Conservation (phyloP, 345 rosid genomes). For the Citropsis articulata region DNA sequence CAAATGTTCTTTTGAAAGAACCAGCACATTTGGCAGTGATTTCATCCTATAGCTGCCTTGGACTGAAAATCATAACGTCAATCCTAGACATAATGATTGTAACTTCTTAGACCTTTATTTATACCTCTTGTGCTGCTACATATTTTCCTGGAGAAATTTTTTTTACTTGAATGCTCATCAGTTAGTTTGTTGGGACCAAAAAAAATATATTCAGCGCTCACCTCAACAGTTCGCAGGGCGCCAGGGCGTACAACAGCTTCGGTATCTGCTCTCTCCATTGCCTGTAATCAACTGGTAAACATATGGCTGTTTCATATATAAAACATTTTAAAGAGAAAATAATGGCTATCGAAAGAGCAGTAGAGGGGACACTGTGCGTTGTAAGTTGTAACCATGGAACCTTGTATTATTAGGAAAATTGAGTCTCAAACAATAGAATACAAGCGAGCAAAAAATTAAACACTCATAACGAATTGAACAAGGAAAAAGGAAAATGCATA, state of each 20-base stretch:
- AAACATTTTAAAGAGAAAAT: background rate
- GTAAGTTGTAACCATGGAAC: background rate
- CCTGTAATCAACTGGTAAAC: slow-evolving; percentile 10
- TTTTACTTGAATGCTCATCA: background rate
- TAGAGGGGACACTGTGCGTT: background rate
- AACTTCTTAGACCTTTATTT: background rate
- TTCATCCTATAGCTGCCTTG: too few relatives aligned
- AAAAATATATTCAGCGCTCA: background rate
- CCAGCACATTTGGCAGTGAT: too few relatives aligned
- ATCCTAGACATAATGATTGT: too few relatives aligned
- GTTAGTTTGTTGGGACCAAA: background rate
- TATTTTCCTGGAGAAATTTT: background rate
- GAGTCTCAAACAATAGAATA: slow-evolving; percentile 7
- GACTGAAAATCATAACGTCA: too few relatives aligned
- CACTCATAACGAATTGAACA: background rate
- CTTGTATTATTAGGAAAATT: background rate
- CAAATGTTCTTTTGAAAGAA: background rate
- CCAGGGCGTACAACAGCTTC: background rate
- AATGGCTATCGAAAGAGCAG: background rate
- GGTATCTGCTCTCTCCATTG: background rate
- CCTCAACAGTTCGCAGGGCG: slow-evolving; percentile 4
- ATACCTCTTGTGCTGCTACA: background rate
- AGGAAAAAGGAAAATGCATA: background rate
- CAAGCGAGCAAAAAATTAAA: background rate
- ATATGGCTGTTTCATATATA: background rate